These are phyloP conservation scores for Ramaria sp. DNA, from an alignment of 768 basidiomycete species.

Conservation along the genomic window DNA sequence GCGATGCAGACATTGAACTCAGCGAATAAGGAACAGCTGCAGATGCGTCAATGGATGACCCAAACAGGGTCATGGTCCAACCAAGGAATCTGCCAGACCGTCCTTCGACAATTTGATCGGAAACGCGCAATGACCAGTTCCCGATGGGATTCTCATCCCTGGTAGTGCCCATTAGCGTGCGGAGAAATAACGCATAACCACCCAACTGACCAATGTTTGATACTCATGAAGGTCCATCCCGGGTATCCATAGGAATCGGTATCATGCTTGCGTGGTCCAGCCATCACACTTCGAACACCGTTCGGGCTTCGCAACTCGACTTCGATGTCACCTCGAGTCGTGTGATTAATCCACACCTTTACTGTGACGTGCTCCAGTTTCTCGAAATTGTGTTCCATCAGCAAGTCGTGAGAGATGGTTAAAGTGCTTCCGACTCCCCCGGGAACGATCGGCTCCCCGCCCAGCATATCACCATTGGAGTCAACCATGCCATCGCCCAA, in stretches of 20 bases:
- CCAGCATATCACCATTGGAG: constrained; percentile 37
- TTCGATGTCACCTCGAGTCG: constrained; percentile 82
- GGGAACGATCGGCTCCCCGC: constrained; percentile 53
- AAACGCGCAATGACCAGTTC: constrained; percentile 80
- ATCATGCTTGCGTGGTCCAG: constrained; percentile 59
- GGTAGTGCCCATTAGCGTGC: constrained; percentile 8
- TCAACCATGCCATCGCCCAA: constrained; percentile 51
- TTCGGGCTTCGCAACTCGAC: constrained; percentile 80
- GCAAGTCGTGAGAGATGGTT: constrained; percentile 52
- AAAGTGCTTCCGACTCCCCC: constrained; percentile 58
- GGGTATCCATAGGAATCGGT: constrained; percentile 55
- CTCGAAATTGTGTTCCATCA: constrained; percentile 73
- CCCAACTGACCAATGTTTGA: constrained; percentile 84
- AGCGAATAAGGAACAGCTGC: constrained; percentile 45
- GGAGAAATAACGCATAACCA: background rate
- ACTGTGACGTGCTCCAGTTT: constrained; percentile 86
- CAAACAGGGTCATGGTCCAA: constrained; percentile 93
- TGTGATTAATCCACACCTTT: constrained; percentile 87
- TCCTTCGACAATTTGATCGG: constrained; percentile 54
- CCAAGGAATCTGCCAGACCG: constrained; percentile 64
- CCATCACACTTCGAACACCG: constrained; percentile 78
- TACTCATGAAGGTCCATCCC: constrained; percentile 98
- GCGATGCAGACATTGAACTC: constrained; percentile 19
- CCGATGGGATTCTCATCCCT: constrained; percentile 94
- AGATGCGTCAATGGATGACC: constrained; percentile 65